These are phyloP conservation scores for Globisporangium paroecandrum DNA, from an alignment of 352 stramenopile genomes.

Conservation along the genomic window DNA sequence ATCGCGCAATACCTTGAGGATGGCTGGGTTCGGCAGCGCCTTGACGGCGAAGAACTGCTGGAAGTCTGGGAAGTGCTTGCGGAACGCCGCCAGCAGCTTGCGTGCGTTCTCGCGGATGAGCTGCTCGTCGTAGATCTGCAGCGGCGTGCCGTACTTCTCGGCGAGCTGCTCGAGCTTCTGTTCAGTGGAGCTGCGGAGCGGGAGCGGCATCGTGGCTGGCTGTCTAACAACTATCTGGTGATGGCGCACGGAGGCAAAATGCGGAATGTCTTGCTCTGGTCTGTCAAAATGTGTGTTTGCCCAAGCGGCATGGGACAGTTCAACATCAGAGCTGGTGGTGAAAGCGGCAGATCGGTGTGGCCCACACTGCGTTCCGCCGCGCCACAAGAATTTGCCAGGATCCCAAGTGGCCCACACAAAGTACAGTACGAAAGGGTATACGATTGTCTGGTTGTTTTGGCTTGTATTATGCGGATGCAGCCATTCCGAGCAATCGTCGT, in stretches of 20 bases:
- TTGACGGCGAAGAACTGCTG: slow-evolving; percentile 89
- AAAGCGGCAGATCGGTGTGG: slow-evolving; percentile 7
- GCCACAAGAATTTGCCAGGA: slow-evolving; percentile 13
- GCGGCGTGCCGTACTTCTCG: slow-evolving; percentile 74
- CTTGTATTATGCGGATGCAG: not conserved
- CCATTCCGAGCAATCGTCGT: slow-evolving; percentile 1
- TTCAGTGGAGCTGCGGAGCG: slow-evolving; percentile 36
- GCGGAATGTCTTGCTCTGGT: not conserved
- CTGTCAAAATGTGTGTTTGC: not conserved
- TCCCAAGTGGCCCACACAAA: not conserved
- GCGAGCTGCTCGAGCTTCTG: slow-evolving; percentile 64
- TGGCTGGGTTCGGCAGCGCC: slow-evolving; percentile 85
- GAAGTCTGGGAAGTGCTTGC: slow-evolving; percentile 75
- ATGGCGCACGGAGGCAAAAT: not conserved
- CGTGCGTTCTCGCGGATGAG: slow-evolving; percentile 80
- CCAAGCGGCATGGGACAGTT: slow-evolving; percentile 10
- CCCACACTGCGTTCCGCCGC: not conserved
- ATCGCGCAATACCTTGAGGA: slow-evolving; percentile 79
- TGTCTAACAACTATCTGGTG: not conserved
- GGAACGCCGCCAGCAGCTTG: slow-evolving; percentile 66
- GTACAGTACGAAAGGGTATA: slow-evolving; percentile 11
- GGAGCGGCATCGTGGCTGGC: slow-evolving; percentile 41
- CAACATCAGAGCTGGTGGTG: slow-evolving; percentile 7
- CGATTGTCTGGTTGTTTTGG: not conserved
- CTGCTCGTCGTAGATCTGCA: slow-evolving; percentile 88